These are phyloP conservation scores for Chenopodium suecicum DNA, from an alignment of 148 eudicot genomes.

Conservation along the genomic window DNA sequence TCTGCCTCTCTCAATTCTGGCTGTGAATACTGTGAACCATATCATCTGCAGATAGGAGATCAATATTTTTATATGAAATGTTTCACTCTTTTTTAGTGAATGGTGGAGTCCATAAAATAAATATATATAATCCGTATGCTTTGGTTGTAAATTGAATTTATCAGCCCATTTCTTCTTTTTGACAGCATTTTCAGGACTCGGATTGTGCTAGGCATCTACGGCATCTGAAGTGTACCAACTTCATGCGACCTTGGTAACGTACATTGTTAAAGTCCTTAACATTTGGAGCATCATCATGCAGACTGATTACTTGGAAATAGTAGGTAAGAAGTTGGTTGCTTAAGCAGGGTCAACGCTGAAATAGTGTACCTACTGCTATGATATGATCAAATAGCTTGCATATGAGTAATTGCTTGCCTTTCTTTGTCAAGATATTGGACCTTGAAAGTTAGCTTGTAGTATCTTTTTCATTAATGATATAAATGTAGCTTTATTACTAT, in stretches of 20 bases:
- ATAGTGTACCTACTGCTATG: slow-evolving; percentile 12
- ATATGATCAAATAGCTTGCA: slow-evolving; percentile 8
- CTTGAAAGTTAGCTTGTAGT: slow-evolving; percentile 2
- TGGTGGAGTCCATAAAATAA: background rate
- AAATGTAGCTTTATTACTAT: background rate
- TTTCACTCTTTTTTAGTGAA: background rate
- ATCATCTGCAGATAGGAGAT: background rate
- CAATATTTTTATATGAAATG: background rate
- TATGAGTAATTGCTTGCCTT: slow-evolving; percentile 7
- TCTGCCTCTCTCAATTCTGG: background rate
- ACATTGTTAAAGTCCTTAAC: background rate
- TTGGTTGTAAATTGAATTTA: background rate
- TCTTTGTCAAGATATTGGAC: slow-evolving; percentile 18
- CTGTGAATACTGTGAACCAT: background rate
- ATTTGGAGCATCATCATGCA: background rate
- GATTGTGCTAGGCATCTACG: background rate
- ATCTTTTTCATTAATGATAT: background rate
- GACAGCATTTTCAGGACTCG: background rate
- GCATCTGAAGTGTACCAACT: background rate
- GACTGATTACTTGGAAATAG: background rate
- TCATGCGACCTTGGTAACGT: background rate
- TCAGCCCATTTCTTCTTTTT: background rate
- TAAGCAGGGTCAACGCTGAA: slow-evolving; percentile 14
- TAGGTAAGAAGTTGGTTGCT: slow-evolving; percentile 19
- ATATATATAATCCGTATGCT: background rate